Evolutionary conservation across 2,329 filamentous ascomycete species (phyloP).

Genomic region (Alternaria arborescens): DNA sequence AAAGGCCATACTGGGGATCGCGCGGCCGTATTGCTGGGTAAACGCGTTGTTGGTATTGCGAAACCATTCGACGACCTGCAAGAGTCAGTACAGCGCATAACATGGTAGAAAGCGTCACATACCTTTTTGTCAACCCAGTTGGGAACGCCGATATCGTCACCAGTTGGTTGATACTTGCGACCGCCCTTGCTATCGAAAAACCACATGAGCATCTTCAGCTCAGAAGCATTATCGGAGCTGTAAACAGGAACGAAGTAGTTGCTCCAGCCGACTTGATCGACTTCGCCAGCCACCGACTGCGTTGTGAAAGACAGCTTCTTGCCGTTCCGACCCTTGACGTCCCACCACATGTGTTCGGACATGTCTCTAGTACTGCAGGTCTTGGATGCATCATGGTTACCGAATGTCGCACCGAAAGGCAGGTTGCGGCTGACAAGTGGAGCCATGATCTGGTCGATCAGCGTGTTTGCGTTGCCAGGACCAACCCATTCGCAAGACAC

Average conservation of each 20-base stretch:
- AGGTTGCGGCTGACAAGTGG: constrained; percentile 64
- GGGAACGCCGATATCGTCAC: constrained; percentile 19
- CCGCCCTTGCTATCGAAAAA: constrained; percentile 68
- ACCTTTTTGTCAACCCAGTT: constrained; percentile 39
- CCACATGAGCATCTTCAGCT: constrained; percentile 66
- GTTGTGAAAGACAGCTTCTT: constrained; percentile 54
- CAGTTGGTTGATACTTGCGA: constrained; percentile 26
- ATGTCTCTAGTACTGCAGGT: constrained; percentile 36
- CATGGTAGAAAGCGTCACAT: neutral
- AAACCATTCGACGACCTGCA: constrained; percentile 42
- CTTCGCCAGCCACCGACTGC: constrained; percentile 51
- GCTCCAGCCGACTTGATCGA: constrained; percentile 51
- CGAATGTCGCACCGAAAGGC: constrained; percentile 73
- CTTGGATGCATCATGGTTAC: constrained; percentile 68
- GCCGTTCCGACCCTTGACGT: constrained; percentile 60
- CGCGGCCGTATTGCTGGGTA: constrained; percentile 37
- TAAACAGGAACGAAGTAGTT: constrained; percentile 66
- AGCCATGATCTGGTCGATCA: constrained; percentile 36
- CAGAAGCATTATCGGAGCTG: constrained; percentile 42
- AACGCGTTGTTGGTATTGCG: constrained; percentile 25
- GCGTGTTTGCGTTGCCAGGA: constrained; percentile 22
- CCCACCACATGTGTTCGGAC: constrained; percentile 36
- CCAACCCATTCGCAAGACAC: constrained; percentile 68
- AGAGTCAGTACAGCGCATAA: constrained; percentile 7
- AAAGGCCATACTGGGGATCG: constrained; percentile 62